A percentile compares a stretch with the other conserved stretches of the same genome.
Conservation (phyloP, 495 filamentous ascomycete genomes). For the Lophiostoma macrostomum region DNA sequence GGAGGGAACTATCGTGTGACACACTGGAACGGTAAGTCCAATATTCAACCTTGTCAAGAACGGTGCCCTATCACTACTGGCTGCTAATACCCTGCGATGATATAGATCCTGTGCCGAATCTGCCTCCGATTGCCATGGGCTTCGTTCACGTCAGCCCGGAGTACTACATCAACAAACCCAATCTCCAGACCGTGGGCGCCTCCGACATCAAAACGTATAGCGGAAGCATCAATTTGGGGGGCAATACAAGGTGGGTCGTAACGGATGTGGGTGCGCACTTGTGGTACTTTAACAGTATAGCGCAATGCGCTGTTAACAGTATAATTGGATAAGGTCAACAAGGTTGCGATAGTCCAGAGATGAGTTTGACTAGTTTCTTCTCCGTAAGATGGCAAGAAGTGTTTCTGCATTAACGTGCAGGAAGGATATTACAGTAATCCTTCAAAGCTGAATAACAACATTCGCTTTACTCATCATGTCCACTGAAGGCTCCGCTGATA, state of each 20-base stretch:
- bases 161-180: slow-evolving; percentile 57
- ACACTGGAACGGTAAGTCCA: slow-evolving; percentile 61
- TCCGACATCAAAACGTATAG: slow-evolving; percentile 44
- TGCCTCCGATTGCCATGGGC: slow-evolving; percentile 56
- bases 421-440: too few relatives aligned
- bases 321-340: neutral
- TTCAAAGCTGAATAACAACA: too few relatives aligned
- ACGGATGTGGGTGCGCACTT: slow-evolving; percentile 42
- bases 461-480: too few relatives aligned
- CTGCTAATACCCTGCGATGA: too few relatives aligned
- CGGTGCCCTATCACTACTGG: too few relatives aligned
- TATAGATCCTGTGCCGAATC: slow-evolving; percentile 63
- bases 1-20: slow-evolving; percentile 64
- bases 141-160: slow-evolving; percentile 67
- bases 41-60: too few relatives aligned
- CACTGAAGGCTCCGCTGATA: too few relatives aligned
- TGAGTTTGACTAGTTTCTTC: too few relatives aligned
- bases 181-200: slow-evolving; percentile 41
- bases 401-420: too few relatives aligned
- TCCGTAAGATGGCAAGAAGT: too few relatives aligned
- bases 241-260: slow-evolving; percentile 46
- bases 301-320: neutral
- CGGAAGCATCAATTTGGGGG: slow-evolving; percentile 42
- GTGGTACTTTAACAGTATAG: slow-evolving; percentile 48
- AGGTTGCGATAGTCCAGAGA: too few relatives aligned